Percentiles rank a stretch among this genome's conserved stretches.
Conservation (phyloP, 352 stramenopile genomes). For the Pythium dissimile region DNA sequence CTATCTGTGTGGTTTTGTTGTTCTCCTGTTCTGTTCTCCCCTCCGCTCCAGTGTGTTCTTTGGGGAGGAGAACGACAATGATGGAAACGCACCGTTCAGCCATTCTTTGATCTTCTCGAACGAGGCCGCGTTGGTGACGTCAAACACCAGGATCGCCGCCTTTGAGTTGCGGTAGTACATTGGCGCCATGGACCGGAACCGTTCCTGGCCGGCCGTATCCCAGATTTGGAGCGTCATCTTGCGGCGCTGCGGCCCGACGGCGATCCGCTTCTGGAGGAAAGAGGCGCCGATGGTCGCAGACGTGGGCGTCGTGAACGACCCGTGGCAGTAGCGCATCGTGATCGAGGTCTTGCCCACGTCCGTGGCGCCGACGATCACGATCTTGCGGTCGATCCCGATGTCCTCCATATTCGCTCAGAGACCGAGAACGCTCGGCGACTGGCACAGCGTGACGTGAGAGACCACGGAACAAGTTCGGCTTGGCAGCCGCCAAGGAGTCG, state of each 20-base stretch:
- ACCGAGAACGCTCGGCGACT: constrained; percentile 1
- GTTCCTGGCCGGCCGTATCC: constrained; percentile 76
- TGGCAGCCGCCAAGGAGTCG: neutral
- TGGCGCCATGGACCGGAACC: constrained; percentile 85
- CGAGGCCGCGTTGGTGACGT: constrained; percentile 67
- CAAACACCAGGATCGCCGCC: constrained; percentile 85
- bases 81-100: constrained; percentile 62
- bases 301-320: constrained; percentile 80
- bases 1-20: neutral
- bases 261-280: constrained; percentile 85
- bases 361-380: constrained; percentile 87
- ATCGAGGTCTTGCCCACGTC: constrained; percentile 89
- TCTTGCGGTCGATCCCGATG: constrained; percentile 83
- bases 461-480: neutral
- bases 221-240: constrained; percentile 89
- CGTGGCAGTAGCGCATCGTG: constrained; percentile 87
- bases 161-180: constrained; percentile 91
- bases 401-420: constrained; percentile 56
- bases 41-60: neutral
- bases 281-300: constrained; percentile 83
- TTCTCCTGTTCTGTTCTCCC: too few species aligned
- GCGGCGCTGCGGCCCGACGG: constrained; percentile 53
- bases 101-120: constrained; percentile 89
- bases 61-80: too few species aligned
- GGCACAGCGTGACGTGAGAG: neutral